Evolutionary conservation across 495 filamentous ascomycete genomes (phyloP).

Genomic region (Penicillium roqueforti): DNA sequence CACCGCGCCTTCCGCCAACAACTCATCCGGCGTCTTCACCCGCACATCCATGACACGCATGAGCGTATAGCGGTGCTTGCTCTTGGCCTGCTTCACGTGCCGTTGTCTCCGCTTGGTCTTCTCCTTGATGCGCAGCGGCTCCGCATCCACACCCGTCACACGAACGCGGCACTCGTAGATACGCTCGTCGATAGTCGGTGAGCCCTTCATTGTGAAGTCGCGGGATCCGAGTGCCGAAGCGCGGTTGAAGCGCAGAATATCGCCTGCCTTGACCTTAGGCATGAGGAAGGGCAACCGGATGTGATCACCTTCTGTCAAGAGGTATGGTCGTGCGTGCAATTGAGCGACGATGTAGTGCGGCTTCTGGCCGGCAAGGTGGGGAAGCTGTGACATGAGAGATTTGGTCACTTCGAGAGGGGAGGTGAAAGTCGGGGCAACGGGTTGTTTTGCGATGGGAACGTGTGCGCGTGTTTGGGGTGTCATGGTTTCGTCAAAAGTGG

Average conservation of each 20-base stretch:
- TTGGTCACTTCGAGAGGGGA: constrained; percentile 44
- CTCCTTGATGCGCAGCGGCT: constrained; percentile 81
- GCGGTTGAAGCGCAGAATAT: constrained; percentile 80
- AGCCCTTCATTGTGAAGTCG: constrained; percentile 83
- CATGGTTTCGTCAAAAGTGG: constrained; percentile 15
- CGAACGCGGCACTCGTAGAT: constrained; percentile 80
- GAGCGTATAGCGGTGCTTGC: constrained; percentile 86
- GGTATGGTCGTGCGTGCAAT: constrained; percentile 84
- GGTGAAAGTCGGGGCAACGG: constrained; percentile 34
- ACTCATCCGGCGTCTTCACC: constrained; percentile 59
- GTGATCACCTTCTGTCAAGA: constrained; percentile 79
- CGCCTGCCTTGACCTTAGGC: constrained; percentile 75
- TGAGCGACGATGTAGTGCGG: constrained; percentile 83
- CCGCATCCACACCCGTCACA: constrained; percentile 80
- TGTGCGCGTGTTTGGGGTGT: constrained; percentile 20
- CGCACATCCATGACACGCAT: constrained; percentile 76
- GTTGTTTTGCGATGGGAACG: constrained; percentile 31
- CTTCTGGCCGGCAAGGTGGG: constrained; percentile 71
- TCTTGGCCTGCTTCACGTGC: constrained; percentile 65
- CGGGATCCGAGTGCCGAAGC: constrained; percentile 75
- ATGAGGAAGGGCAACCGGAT: constrained; percentile 94
- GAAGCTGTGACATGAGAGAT: constrained; percentile 64
- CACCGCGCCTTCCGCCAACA: constrained; percentile 42
- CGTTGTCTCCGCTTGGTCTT: constrained; percentile 92
- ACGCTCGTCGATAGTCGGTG: constrained; percentile 71